Base-by-base conservation (phyloP, 106 monocot species). In the Alisma plantagoaquatica region DNA sequence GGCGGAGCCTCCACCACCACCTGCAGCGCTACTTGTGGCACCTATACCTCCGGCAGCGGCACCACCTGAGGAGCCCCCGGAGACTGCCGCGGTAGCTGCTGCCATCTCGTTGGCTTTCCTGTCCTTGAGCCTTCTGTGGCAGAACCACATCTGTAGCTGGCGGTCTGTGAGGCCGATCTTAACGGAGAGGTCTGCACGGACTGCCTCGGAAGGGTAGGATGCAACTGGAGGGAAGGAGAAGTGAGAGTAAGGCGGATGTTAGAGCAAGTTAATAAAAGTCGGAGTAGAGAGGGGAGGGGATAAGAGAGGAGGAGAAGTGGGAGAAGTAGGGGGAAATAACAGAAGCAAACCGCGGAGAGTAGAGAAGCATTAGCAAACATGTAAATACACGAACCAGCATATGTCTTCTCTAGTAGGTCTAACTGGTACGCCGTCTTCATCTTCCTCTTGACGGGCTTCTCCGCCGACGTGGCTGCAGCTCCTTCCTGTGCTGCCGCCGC, bases 121-220 rank as follows among this genome's bases (percentile, higher is more conserved):
- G 49, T 96, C 89, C 57, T 98, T 98, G 22, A 90, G 75, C 61
- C 96, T 69, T 43, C 96, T 69, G 49, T 98, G 96, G 41, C 96
- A 98, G 64, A 98, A 98, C 89, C 96, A 98, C 96, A 98, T 98
- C 83, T 98, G 96, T 18, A 98, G 78, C 71, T 98, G 96, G 61
- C 96, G 73, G 66, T 98, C 96, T 2, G 75, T 65, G 2, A 98
- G 72, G 19, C 81, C 89, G 20, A 82, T 71, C 76, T 90, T 98
- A 33, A 49, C 68, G 7, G 96, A 98, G 27, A 98, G 73, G 63
- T 89, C 96, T 4, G 78, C 81, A 14, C 96, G 66, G 35, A 72
- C 4, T 18, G 66, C 41, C 71, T 98, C 96, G 23, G 81, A 76
- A 11, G 89, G 96, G 49, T 98, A 98, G 31, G 67, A 67, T 49